Conservation (phyloP, 805 yeast species). For the Naumovozyma baii region DNA sequence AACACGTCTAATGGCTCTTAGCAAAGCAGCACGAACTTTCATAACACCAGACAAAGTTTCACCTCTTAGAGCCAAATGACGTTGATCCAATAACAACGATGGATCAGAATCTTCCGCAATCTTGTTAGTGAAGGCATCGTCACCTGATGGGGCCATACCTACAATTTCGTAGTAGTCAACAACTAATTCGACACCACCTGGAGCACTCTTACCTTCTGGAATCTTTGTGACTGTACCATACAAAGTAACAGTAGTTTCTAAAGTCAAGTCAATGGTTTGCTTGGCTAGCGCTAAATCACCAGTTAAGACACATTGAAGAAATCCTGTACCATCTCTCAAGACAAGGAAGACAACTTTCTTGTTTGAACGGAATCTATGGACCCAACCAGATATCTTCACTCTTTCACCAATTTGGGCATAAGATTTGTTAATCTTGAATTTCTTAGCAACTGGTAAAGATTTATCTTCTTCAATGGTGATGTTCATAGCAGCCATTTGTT, state of each 20-base stretch:
- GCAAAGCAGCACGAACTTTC: constrained; percentile 83
- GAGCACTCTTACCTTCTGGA: constrained; percentile 95
- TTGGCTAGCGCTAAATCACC: constrained; percentile 92
- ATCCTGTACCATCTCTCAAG: constrained; percentile 92
- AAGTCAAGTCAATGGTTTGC: constrained; percentile 72
- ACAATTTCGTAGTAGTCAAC: constrained; percentile 85
- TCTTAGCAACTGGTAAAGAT: constrained; percentile 59
- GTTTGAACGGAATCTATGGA: constrained; percentile 87
- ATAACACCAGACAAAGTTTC: constrained; percentile 86
- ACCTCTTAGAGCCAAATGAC: constrained; percentile 94
- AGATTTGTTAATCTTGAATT: constrained; percentile 52
- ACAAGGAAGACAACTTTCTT: constrained; percentile 88
- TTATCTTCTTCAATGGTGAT: constrained; percentile 65
- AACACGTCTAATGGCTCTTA: constrained; percentile 65
- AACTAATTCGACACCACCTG: constrained; percentile 90
- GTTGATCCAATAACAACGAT: constrained; percentile 80
- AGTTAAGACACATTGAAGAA: constrained; percentile 70
- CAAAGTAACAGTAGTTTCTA: constrained; percentile 75
- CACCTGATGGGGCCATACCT: constrained; percentile 94
- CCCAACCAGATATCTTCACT: constrained; percentile 84
- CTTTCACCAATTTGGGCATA: constrained; percentile 54
- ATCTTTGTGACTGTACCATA: constrained; percentile 74
- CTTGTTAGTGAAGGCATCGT: constrained; percentile 89
- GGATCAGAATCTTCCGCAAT: constrained; percentile 93
- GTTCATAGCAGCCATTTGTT: constrained; percentile 68